Evolutionary conservation across 2,329 filamentous ascomycete genomes (phyloP), one percentile per base, ranked within the genome.

Genomic region (Colletotrichum phormii): DNA sequence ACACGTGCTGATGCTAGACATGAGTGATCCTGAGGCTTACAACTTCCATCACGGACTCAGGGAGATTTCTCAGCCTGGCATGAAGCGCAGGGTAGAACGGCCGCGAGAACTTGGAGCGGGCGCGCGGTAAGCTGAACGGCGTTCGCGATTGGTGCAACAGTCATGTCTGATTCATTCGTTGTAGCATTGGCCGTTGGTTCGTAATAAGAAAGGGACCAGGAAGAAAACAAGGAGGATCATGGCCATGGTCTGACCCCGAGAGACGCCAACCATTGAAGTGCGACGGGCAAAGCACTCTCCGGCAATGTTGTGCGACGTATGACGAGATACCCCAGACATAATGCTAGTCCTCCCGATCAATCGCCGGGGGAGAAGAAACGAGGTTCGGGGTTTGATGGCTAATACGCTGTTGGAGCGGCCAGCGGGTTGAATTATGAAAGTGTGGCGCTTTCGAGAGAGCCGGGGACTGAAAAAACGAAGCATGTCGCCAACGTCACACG

Each of bases 61-160:
- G 42, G 42, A 15, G 13, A 42, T 15, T 4, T 49, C 42, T n/a
- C 8, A n/a, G 42, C 18, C 18, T 18, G 18, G 9, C 18, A n/a
- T 49, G 42, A 49, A n/a, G 42, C 42, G 8, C 42, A n/a, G 18
- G 18, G 15, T n/a, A n/a, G 42, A n/a, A 49, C 42, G 42, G 18
- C 18, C 15, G 15, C 42, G 22, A 61, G 33, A 37, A 37, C 18
- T 35, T 22, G 33, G 22, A 49, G 31, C 63, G 55, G 55, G 24
- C 55, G 55, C 33, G 13, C 24, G 12, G 33, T 31, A 55, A 8
- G 37, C 46, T 29, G n/a, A 26, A 29, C 18, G 46, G 6, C n/a
- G 29, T 31, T 51, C 26, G 63, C 64, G 35, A 67, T 62, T 62
- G 64, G 68, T 49, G 64, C 57, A 58, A 31, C 35, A 62, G 35